Base-by-base conservation (phyloP, 2,329 filamentous ascomycete genomes). In the Pleoardoris graminearum region DNA sequence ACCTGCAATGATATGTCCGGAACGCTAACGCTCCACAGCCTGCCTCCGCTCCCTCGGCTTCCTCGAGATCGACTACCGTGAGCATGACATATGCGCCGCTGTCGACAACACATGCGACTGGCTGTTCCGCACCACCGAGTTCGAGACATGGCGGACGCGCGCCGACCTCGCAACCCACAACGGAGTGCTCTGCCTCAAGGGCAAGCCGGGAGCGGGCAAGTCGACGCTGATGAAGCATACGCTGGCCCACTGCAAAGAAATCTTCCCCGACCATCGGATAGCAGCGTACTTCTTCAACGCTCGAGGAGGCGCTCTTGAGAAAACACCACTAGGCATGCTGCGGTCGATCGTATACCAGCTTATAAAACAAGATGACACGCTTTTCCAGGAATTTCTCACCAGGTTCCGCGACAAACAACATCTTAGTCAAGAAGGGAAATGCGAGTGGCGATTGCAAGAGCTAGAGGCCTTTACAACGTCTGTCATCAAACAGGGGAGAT, bases 171-270 rank as follows among this genome's bases (percentile, higher is more conserved):
- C 23, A 25, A 33, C 36, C 27, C 64, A 76, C 32, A 49, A 65
- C 25, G 75, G 75, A 2, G 37, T 48, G 21, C 25, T 50, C 21
- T 77, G 74, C 69, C 70, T 79, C 38, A 70, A 66, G 27, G 77
- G 48, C 7, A 53, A 53, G 37, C 43, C 50, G 35, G 50, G 50
- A 7, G 36, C 50, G 32, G 50, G 50, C 27, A 81, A 80, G 49
- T 80, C 73, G 36, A 74, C 68, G 30, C 19, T 50, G 29, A 50
- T 50, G 48, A 50, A 43, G 48, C 36, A 50, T 33, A 37, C 25
- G 21, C 25, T 52, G 46, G 25, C 23, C 29, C 33, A 51, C 27
- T 48, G 41, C 47, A 27, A 52, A 16, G 16, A 42, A 17, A 17
- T 27, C 36, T 30, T 41, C 17, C 22, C 23, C 33, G 37, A 50